Base-by-base conservation (phyloP, 345 rosid genomes). In the Ricinus communis region DNA sequence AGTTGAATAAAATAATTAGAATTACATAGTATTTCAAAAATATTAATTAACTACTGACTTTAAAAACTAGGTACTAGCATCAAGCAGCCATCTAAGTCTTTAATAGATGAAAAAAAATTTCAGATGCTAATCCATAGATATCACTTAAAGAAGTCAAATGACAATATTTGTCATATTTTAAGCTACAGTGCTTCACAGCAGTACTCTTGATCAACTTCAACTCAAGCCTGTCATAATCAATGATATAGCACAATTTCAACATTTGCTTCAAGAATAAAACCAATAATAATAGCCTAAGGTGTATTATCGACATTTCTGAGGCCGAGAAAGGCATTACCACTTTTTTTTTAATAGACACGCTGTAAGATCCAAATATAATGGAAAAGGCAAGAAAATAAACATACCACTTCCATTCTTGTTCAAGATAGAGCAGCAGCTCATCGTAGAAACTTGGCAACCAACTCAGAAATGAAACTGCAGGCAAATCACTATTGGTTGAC, bases 371-470 rank as follows among this genome's bases (percentile, higher is more conserved):
- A 36, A 38, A 62, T 53, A 22, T 18, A 27, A 12, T 33, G 24
- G 27, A 46, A 58, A 68, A 71, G 59, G 21, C 60, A 65, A 21
- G 52, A 72, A 27, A 40, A 1, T 33, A 70, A 64, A 12, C 53
- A 43, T 90, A 95, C 99, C 99, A 95, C 77, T 95, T 92, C 99
- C 98, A 95, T 79, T 95, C 98, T 83, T 92, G 93, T 83, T 95
- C 99, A 61, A 95, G 93, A 87, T 86, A 95, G 65, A 95, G 97
- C 33, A 92, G 85, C 80, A 95, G 77, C 73, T 90, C 98, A 68
- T 95, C 99, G 41, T 92, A 92, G 85, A 95, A 95, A 85, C 85
- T 85, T 30, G 99, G 97, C 84, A 95, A 74, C 99, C 97, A 95
- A 80, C 91, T 92, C 55, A 84, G 81, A 76, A 90, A 90, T 36